phyloP scores from a whole-genome alignment of 192 early-diverging fungal genomes.

The Thamnidium elegans region DNA sequence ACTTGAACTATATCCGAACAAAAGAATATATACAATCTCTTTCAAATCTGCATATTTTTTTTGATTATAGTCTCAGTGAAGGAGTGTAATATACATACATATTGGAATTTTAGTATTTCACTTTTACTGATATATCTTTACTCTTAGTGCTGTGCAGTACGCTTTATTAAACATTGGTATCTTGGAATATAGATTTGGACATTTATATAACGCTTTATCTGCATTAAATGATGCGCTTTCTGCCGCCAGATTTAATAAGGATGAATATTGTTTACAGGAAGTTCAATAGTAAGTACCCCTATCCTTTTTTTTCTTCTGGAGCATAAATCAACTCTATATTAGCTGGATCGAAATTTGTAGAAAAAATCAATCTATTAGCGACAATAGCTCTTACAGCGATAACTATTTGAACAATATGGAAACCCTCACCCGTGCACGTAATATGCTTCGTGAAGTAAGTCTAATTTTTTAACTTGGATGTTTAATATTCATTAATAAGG shows the following conservation, averaged over 20 bases:
- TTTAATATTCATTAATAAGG: neutral
- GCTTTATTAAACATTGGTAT: slow-evolving; percentile 4
- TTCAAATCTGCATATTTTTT: neutral
- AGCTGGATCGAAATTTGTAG: slow-evolving; percentile 8
- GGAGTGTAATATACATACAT: neutral
- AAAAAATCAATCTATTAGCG: neutral
- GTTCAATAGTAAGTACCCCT: neutral
- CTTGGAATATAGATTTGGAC: slow-evolving; percentile 9
- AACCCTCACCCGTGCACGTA: neutral
- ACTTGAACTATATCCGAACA: slow-evolving; percentile 4
- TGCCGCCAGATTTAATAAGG: neutral
- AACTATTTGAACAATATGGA: slow-evolving; percentile 5
- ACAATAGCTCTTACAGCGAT: neutral
- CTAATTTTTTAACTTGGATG: neutral
- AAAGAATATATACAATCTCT: slow-evolving; percentile 5
- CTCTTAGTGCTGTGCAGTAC: neutral
- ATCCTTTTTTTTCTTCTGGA: neutral
- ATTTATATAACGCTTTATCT: slow-evolving; percentile 9
- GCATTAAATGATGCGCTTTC: slow-evolving; percentile 4
- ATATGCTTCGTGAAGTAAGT: slow-evolving; percentile 7
- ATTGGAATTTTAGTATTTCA: neutral
- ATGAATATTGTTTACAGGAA: slow-evolving; percentile 10
- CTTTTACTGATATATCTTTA: too few species aligned
- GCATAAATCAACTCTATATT: neutral
- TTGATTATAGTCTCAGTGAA: neutral